A percentile compares a stretch with the other conserved stretches of the same genome.
Evolutionary conservation across 2,329 filamentous ascomycete species (phyloP).

Genomic region (Fusarium brevicatenulatum): DNA sequence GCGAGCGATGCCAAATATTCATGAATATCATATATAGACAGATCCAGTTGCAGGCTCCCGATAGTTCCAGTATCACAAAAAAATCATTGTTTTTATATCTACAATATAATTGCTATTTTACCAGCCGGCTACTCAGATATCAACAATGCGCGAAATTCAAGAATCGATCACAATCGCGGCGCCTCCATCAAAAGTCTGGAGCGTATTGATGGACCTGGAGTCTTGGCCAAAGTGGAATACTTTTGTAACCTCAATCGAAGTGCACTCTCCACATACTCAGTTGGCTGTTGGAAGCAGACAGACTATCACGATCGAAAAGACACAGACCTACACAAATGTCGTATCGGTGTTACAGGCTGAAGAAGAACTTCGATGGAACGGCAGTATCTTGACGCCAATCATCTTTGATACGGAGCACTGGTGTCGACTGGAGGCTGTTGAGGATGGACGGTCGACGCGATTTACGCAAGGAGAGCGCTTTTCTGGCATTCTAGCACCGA

Average conservation of each 20-base stretch:
- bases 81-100: too few relatives aligned
- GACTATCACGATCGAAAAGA: not conserved
- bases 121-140: too few relatives aligned
- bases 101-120: too few relatives aligned
- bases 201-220: not conserved
- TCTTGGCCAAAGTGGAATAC: conserved; percentile 19
- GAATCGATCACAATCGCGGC: conserved; percentile 7
- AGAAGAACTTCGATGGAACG: conserved; percentile 3
- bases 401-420: conserved; percentile 15
- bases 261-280: not conserved
- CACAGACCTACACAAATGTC: not conserved
- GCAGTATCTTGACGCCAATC: not conserved
- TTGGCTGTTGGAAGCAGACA: conserved; percentile 11
- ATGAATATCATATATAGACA: too few relatives aligned
- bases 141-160: conserved; percentile 5
- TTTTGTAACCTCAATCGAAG: conserved; percentile 6
- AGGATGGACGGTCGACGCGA: fast-evolving
- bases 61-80: too few relatives aligned
- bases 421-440: not conserved
- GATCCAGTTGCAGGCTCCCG: fast-evolving
- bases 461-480: conserved; percentile 9
- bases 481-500: not conserved
- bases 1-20: too few relatives aligned
- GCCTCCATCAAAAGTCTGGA: not conserved
- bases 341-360: not conserved